Evolutionary conservation across 768 basidiomycete genomes (phyloP).

Genomic region (Collybia nuda): DNA sequence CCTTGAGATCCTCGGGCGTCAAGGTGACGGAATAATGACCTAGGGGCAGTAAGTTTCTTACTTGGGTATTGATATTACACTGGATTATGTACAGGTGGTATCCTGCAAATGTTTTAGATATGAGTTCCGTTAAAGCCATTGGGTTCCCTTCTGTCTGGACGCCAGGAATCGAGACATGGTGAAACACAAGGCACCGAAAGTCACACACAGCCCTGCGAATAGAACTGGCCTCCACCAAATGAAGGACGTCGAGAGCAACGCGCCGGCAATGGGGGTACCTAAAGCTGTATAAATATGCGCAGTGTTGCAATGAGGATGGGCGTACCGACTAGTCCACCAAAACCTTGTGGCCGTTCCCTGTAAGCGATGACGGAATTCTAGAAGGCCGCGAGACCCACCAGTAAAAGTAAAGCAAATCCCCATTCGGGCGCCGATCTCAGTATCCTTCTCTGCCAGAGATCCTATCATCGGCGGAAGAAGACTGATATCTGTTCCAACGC

Average conservation of each 20-base stretch:
- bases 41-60: too few species aligned
- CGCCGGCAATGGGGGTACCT: constrained; percentile 60
- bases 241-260: constrained; percentile 48
- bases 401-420: constrained; percentile 44
- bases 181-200: constrained; percentile 28
- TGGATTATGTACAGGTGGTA: too few species aligned
- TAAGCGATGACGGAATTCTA: too few species aligned
- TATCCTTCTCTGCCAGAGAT: constrained; percentile 39
- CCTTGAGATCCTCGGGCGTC: too few species aligned
- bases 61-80: too few species aligned
- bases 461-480: constrained; percentile 45
- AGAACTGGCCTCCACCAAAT: constrained; percentile 60
- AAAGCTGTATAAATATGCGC: neutral
- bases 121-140: constrained; percentile 13
- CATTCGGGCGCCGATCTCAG: constrained; percentile 56
- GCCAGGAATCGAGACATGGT: constrained; percentile 21
- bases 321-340: constrained; percentile 41
- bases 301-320: neutral
- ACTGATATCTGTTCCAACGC: constrained; percentile 27
- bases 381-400: neutral
- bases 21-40: too few species aligned
- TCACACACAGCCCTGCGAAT: constrained; percentile 46
- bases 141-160: constrained; percentile 23
- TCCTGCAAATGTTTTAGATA: too few species aligned
- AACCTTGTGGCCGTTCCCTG: constrained; percentile 19